A percentile compares a stretch with the other conserved stretches of the same genome.
phyloP scores from a whole-genome alignment of 2,329 filamentous ascomycete genomes.

The Cryoendolithus antarcticus region DNA sequence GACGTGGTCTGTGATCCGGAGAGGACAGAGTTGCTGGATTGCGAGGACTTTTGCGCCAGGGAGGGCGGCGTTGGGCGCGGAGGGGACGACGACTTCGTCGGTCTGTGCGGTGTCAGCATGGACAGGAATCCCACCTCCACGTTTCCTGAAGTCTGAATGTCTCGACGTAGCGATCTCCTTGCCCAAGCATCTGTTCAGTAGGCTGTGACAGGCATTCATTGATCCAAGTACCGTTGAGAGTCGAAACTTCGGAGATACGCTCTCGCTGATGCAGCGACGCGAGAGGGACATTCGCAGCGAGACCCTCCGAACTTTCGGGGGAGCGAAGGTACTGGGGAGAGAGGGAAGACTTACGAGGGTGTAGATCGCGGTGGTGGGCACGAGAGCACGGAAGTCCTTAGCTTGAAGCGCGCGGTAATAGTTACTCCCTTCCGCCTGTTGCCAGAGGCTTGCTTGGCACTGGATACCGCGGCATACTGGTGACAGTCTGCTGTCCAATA shows the following conservation, averaged over 20 bases:
- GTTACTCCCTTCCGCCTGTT: conserved; percentile 18
- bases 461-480: conserved; percentile 14
- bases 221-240: too few species aligned
- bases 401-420: conserved; percentile 18
- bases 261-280: too few species aligned
- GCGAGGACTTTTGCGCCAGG: conserved; percentile 14
- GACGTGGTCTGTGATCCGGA: conserved; percentile 13
- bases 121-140: too few species aligned
- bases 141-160: too few species aligned
- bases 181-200: too few species aligned
- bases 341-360: conserved; percentile 6
- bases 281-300: too few species aligned
- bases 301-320: too few species aligned
- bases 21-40: conserved; percentile 16
- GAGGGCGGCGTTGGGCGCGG: conserved; percentile 16
- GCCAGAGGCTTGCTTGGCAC: conserved; percentile 19
- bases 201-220: too few species aligned
- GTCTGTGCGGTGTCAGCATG: conserved; percentile 4
- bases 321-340: not conserved
- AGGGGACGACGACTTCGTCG: conserved; percentile 18
- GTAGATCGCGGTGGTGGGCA: conserved; percentile 20
- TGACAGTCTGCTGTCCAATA: conserved; percentile 11
- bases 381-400: conserved; percentile 12
- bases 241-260: too few species aligned
- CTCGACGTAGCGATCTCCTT: too few species aligned